These are phyloP conservation scores for Bondarzewia mesenterica DNA, from an alignment of 1,284 basidiomycete genomes.

Conservation along the genomic window DNA sequence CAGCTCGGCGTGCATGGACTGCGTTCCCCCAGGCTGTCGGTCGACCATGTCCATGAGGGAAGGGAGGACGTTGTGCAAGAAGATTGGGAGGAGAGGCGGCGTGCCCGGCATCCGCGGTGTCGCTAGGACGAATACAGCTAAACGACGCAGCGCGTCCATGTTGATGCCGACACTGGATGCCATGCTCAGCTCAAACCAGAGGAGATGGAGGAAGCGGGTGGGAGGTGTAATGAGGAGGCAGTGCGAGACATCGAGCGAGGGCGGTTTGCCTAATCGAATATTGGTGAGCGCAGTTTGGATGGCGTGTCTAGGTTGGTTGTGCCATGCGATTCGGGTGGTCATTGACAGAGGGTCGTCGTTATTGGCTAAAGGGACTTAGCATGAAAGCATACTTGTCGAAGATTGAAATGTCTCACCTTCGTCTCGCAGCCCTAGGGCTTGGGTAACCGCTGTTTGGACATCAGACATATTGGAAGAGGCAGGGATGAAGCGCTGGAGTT, in stretches of 20 bases:
- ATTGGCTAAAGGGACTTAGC: conserved; percentile 5
- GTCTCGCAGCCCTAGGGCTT: conserved; percentile 32
- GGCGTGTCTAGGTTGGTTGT: conserved; percentile 40
- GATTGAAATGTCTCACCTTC: conserved; percentile 25
- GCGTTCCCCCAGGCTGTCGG: conserved; percentile 38
- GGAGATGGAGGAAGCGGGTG: conserved; percentile 46
- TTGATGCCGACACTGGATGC: conserved; percentile 42
- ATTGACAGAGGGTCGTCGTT: conserved; percentile 9
- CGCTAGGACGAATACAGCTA: conserved; percentile 58
- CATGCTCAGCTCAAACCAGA: conserved; percentile 55
- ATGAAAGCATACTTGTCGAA: not conserved
- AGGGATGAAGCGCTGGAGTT: conserved; percentile 14
- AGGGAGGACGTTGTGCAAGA: conserved; percentile 57
- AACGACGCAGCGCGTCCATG: conserved; percentile 47
- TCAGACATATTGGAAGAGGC: conserved; percentile 30
- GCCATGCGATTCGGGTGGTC: conserved; percentile 19
- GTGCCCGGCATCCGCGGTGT: conserved; percentile 40
- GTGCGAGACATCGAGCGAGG: conserved; percentile 53
- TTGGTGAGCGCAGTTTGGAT: conserved; percentile 46
- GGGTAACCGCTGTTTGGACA: conserved; percentile 34
- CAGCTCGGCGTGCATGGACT: conserved; percentile 49
- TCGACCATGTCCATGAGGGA: conserved; percentile 50
- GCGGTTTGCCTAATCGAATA: conserved; percentile 51
- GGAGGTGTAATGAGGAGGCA: conserved; percentile 50
- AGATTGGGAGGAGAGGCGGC: conserved; percentile 64